Percentiles rank a stretch among this genome's conserved stretches.
Evolutionary conservation across 2,329 filamentous ascomycete species (phyloP).

Genomic region (Ophiostoma australiae): DNA sequence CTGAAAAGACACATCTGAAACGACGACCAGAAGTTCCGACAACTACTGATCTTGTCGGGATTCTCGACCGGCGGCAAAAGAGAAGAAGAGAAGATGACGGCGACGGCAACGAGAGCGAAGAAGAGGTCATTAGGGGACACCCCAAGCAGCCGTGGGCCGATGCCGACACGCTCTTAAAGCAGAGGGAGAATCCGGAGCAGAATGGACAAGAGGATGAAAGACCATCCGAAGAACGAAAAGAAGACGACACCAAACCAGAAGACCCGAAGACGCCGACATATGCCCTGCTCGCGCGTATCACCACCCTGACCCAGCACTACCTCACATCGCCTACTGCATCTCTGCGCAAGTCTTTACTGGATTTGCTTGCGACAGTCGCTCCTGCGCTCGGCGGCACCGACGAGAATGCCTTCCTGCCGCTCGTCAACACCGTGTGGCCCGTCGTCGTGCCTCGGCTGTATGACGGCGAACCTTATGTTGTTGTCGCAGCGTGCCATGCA

Average conservation of each 20-base stretch:
- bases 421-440: constrained; percentile 89
- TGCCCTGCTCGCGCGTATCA: constrained; percentile 73
- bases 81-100: constrained; percentile 26
- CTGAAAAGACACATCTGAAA: not conserved
- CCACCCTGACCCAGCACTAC: constrained; percentile 81
- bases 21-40: not conserved
- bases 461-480: constrained; percentile 63
- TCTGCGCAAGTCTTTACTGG: constrained; percentile 72
- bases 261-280: constrained; percentile 66
- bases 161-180: constrained; percentile 30
- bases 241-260: constrained; percentile 39
- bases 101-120: constrained; percentile 32
- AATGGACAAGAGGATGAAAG: constrained; percentile 35
- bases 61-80: constrained; percentile 28
- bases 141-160: constrained; percentile 36
- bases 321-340: constrained; percentile 77
- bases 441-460: constrained; percentile 65
- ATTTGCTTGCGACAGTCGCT: constrained; percentile 67
- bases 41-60: constrained; percentile 20
- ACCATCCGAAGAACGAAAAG: constrained; percentile 34
- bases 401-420: constrained; percentile 77
- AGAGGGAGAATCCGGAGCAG: constrained; percentile 25
- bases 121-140: constrained; percentile 31
- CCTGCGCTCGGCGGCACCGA: constrained; percentile 67
- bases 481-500: constrained; percentile 63